phyloP scores from a whole-genome alignment of 2,329 filamentous ascomycete genomes.

The Beauveria medogensis region DNA sequence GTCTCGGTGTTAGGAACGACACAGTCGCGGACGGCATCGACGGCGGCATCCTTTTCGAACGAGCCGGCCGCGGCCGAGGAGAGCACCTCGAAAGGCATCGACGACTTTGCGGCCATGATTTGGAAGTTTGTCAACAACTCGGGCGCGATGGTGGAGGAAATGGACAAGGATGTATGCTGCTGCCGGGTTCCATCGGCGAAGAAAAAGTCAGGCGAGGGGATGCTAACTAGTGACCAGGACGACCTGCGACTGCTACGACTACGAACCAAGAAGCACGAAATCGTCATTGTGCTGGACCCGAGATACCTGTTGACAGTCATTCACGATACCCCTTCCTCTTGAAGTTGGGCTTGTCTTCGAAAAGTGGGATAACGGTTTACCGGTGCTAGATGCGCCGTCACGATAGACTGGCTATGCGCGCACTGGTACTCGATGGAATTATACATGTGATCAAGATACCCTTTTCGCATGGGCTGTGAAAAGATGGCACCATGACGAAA shows the following conservation, averaged over 20 bases:
- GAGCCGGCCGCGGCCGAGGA: slow-evolving; percentile 35
- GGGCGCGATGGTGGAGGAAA: slow-evolving; percentile 59
- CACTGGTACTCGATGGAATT: not conserved
- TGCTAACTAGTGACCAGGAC: slow-evolving; percentile 42
- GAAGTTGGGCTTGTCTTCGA: slow-evolving; percentile 12
- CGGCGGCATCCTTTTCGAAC: slow-evolving; percentile 36
- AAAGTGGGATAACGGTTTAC: not conserved
- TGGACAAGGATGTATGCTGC: slow-evolving; percentile 57
- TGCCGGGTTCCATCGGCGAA: not conserved
- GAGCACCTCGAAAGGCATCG: slow-evolving; percentile 50
- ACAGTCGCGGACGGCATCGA: slow-evolving; percentile 27
- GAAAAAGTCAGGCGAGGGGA: not conserved
- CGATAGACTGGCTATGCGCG: not conserved
- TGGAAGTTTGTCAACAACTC: slow-evolving; percentile 68
- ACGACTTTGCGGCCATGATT: slow-evolving; percentile 68
- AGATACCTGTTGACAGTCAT: slow-evolving; percentile 75
- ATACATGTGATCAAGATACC: slow-evolving; percentile 3
- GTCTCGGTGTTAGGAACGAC: slow-evolving; percentile 45
- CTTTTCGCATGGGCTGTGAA: not conserved
- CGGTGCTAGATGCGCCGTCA: not conserved
- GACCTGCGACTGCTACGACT: slow-evolving; percentile 68
- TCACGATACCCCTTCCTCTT: slow-evolving; percentile 70
- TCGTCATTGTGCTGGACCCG: slow-evolving; percentile 73
- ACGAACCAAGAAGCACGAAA: slow-evolving; percentile 76
- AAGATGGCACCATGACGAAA: not conserved